Percentiles rank a stretch among this genome's conserved stretches.
Conservation (phyloP, 2,329 filamentous ascomycete species). For the Fusarium dlaminii region DNA sequence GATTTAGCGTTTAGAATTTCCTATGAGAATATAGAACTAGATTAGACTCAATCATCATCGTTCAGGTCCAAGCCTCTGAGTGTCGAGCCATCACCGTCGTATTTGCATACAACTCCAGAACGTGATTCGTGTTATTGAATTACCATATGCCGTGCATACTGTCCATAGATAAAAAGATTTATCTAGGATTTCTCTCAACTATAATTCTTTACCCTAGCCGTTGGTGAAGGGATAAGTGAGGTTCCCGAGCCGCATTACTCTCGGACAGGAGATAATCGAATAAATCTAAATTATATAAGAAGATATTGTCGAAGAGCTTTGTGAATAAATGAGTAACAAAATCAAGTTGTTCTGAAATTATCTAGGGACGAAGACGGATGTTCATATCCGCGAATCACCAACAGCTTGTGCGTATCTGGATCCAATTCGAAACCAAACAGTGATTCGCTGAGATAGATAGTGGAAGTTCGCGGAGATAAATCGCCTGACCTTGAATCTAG, state of each 20-base stretch:
- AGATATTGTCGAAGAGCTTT: not conserved
- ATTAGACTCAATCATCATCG: not conserved
- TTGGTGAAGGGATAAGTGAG: not conserved
- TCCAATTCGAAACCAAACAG: conserved; percentile 6
- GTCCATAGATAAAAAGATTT: not conserved
- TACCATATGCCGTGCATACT: too few species aligned
- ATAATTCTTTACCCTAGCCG: not conserved
- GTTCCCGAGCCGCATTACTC: not conserved
- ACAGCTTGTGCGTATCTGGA: not conserved
- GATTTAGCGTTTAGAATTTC: not conserved
- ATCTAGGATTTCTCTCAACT: not conserved
- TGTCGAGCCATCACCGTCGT: not conserved
- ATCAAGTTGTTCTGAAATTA: not conserved
- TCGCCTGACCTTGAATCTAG: conserved; percentile 32
- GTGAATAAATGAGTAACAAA: not conserved
- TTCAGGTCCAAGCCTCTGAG: not conserved
- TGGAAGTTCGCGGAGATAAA: conserved; percentile 20
- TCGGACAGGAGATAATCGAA: not conserved
- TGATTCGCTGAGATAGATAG: conserved; percentile 24
- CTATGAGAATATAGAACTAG: conserved; percentile 1
- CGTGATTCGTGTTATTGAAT: not conserved
- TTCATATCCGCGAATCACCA: conserved; percentile 13
- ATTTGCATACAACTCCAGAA: not conserved
- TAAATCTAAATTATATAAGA: not conserved
- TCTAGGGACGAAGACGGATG: not conserved